Evolutionary conservation across 2,329 filamentous ascomycete species (phyloP).

Genomic region (Pseudocercospora macadamiae): DNA sequence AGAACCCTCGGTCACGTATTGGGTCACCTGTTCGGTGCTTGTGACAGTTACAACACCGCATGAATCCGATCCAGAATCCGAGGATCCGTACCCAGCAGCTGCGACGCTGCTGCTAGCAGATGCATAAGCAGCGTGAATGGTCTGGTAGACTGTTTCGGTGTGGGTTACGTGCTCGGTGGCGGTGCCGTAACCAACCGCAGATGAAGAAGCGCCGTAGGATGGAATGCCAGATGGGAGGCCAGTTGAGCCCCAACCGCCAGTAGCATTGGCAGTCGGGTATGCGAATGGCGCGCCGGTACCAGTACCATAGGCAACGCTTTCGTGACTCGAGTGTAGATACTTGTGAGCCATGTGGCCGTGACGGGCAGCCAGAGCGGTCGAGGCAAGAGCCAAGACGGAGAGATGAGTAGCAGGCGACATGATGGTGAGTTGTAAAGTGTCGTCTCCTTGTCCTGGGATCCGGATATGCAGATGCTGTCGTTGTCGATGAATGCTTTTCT

Average conservation of each 20-base stretch:
- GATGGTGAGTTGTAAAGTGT: conserved; percentile 23
- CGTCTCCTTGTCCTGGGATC: conserved; percentile 6
- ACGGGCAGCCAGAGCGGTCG: conserved; percentile 41
- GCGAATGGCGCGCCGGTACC: conserved; percentile 33
- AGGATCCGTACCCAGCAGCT: conserved; percentile 13
- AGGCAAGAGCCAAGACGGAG: conserved; percentile 47
- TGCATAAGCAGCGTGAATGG: conserved; percentile 16
- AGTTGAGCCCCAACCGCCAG: conserved; percentile 32
- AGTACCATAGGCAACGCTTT: conserved; percentile 29
- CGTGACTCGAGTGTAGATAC: conserved; percentile 36
- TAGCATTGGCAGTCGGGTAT: conserved; percentile 34
- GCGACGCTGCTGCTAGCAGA: conserved; percentile 11
- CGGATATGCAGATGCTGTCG: conserved; percentile 1
- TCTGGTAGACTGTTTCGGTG: conserved; percentile 27
- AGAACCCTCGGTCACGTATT: conserved; percentile 24
- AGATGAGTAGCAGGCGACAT: conserved; percentile 44
- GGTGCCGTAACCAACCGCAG: conserved; percentile 18
- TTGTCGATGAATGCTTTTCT: conserved; percentile 10
- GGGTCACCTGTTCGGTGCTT: conserved; percentile 45
- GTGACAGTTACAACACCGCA: conserved; percentile 45
- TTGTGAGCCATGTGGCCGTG: conserved; percentile 29
- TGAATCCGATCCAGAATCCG: conserved; percentile 6
- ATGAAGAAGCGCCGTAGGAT: conserved; percentile 8
- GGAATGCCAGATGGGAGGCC: conserved; percentile 17
- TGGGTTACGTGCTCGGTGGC: conserved; percentile 10